Evolutionary conservation across 148 eudicot species (phyloP).

Genomic region (Rhododendron griersonianum): DNA sequence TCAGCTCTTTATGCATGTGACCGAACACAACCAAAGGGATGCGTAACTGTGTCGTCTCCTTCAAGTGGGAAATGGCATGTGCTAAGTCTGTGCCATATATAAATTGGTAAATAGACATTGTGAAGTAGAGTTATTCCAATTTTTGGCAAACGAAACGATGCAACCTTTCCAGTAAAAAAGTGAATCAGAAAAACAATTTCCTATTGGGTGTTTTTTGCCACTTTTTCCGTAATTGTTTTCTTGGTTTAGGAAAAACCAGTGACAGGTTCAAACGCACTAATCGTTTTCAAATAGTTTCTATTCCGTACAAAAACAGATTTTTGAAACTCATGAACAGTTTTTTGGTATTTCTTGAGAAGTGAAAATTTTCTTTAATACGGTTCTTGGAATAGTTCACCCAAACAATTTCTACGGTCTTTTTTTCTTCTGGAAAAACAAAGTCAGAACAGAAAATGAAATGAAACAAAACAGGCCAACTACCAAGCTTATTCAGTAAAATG

Average conservation of each 20-base stretch:
- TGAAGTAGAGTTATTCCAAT: not conserved
- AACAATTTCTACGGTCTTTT: not conserved
- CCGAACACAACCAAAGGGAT: slow-evolving; percentile 85
- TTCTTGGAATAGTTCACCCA: not conserved
- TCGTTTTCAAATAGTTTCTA: not conserved
- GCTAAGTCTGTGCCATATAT: slow-evolving; percentile 59
- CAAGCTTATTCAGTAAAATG: not conserved
- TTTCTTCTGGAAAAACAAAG: not conserved
- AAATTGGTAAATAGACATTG: slow-evolving; percentile 1
- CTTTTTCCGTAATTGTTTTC: not conserved
- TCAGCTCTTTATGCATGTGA: slow-evolving; percentile 86
- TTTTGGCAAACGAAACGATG: not conserved
- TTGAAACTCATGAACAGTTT: not conserved
- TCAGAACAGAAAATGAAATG: not conserved
- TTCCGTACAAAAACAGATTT: not conserved
- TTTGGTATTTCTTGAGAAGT: not conserved
- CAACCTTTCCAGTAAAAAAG: not conserved
- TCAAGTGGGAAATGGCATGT: slow-evolving; percentile 55
- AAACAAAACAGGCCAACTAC: not conserved
- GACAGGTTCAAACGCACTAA: not conserved
- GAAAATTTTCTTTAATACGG: not conserved
- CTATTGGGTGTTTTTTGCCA: not conserved
- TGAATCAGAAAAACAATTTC: not conserved
- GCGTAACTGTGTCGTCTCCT: slow-evolving; percentile 40
- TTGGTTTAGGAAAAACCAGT: not conserved